A percentile compares a stretch with the other conserved stretches of the same genome.
Conservation (phyloP, 2,329 filamentous ascomycete genomes). For the Botryotinia globosa region DNA sequence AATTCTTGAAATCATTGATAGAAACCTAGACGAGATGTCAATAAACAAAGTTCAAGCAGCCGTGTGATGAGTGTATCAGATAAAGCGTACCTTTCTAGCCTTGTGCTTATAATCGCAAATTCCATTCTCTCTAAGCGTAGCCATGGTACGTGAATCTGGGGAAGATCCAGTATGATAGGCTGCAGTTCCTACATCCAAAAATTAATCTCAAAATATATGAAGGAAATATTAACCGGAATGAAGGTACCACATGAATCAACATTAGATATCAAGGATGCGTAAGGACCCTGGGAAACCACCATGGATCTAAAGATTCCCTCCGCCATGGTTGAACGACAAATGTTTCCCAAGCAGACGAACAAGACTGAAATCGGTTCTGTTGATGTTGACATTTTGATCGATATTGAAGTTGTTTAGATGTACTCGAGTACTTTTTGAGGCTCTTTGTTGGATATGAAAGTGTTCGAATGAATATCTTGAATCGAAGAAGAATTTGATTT, state of each 20-base stretch:
- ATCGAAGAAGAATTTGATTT: conserved; percentile 2
- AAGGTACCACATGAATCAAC: conserved; percentile 82
- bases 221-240: neutral
- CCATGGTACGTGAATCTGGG: conserved; percentile 81
- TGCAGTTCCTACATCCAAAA: conserved; percentile 43
- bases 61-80: neutral
- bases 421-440: neutral
- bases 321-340: conserved; percentile 91
- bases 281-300: conserved; percentile 57
- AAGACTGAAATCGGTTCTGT: conserved; percentile 64
- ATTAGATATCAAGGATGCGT: conserved; percentile 56
- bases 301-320: conserved; percentile 86
- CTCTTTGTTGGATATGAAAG: neutral
- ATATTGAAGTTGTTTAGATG: neutral
- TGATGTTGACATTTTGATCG: neutral
- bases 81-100: conserved; percentile 63
- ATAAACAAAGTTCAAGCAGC: neutral
- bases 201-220: neutral
- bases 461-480: neutral
- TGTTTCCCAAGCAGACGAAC: conserved; percentile 96
- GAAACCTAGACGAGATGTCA: conserved; percentile 45
- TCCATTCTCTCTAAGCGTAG: conserved; percentile 69
- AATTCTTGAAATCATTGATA: conserved; percentile 71
- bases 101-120: conserved; percentile 75
- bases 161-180: conserved; percentile 77